These are phyloP conservation scores for Calonectria pseudoreteaudii DNA, from an alignment of 2,329 filamentous ascomycete species.

Conservation along the genomic window DNA sequence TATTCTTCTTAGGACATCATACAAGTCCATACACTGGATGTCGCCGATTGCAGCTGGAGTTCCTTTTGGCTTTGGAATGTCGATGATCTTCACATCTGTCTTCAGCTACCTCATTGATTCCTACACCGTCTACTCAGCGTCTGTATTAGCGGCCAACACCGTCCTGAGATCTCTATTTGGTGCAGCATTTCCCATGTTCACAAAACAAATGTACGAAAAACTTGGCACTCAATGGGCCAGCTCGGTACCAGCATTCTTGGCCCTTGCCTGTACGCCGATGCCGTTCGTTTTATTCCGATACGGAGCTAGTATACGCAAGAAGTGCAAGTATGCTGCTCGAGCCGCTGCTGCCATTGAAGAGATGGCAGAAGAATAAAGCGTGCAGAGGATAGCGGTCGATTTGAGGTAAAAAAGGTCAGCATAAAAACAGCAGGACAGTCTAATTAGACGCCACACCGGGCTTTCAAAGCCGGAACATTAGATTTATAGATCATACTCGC, in stretches of 20 bases:
- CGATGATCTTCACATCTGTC: conserved; percentile 73
- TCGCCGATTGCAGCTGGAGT: conserved; percentile 59
- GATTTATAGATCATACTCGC: background rate
- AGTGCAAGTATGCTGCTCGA: conserved; percentile 39
- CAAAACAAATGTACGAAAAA: conserved; percentile 42
- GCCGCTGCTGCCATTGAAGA: conserved; percentile 28
- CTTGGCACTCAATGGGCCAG: conserved; percentile 42
- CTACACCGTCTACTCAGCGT: conserved; percentile 82
- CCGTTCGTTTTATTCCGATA: conserved; percentile 38
- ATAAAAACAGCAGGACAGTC: background rate
- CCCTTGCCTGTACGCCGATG: conserved; percentile 37
- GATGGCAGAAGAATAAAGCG: background rate
- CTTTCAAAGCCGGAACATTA: background rate
- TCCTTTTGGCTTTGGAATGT: conserved; percentile 67
- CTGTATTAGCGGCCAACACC: conserved; percentile 71
- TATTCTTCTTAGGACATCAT: conserved; percentile 29
- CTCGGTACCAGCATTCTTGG: conserved; percentile 34
- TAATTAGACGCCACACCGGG: background rate
- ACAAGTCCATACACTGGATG: conserved; percentile 63
- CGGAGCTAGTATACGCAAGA: conserved; percentile 32
- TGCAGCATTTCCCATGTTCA: conserved; percentile 40
- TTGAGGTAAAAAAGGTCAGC: background rate
- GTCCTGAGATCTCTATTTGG: conserved; percentile 36
- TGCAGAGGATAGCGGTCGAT: background rate
- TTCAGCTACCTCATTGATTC: conserved; percentile 77